Conservation (phyloP, 352 stramenopile species). For the Albugo laibachii region DNA sequence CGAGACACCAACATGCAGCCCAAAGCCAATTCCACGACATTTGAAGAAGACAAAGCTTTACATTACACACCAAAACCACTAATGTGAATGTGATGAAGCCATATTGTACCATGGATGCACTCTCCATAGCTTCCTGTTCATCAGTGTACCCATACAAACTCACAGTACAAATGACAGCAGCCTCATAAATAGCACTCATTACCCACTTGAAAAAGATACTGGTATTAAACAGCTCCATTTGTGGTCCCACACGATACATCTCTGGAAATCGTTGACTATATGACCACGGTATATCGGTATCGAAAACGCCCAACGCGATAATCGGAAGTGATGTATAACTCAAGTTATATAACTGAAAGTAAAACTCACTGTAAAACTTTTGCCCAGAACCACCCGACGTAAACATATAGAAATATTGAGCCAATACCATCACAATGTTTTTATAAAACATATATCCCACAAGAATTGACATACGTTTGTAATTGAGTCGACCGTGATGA, state of each 20-base stretch:
- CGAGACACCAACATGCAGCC: constrained; percentile 27
- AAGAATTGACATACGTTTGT: constrained; percentile 87
- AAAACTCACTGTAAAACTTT: constrained; percentile 65
- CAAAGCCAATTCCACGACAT: constrained; percentile 52
- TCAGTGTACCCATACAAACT: constrained; percentile 54
- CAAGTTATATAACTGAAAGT: constrained; percentile 86
- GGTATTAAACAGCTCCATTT: constrained; percentile 67
- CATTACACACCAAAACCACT: constrained; percentile 85
- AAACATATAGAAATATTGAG: constrained; percentile 85
- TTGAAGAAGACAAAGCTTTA: constrained; percentile 77
- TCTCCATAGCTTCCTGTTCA: constrained; percentile 52
- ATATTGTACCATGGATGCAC: constrained; percentile 81
- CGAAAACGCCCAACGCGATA: constrained; percentile 46
- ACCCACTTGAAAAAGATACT: constrained; percentile 77
- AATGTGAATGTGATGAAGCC: constrained; percentile 85
- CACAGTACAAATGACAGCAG: constrained; percentile 45
- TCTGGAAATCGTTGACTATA: constrained; percentile 41
- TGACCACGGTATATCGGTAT: constrained; percentile 61
- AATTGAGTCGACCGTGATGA: constrained; percentile 95
- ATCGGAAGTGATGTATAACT: constrained; percentile 86
- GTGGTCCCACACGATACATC: constrained; percentile 52
- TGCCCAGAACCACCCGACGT: constrained; percentile 81
- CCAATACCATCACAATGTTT: constrained; percentile 84
- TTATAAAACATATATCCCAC: constrained; percentile 99
- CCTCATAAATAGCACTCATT: constrained; percentile 48